Evolutionary conservation across 345 rosid species (phyloP), one percentile per base, ranked within the genome.

Genomic region (Citrus inodora): DNA sequence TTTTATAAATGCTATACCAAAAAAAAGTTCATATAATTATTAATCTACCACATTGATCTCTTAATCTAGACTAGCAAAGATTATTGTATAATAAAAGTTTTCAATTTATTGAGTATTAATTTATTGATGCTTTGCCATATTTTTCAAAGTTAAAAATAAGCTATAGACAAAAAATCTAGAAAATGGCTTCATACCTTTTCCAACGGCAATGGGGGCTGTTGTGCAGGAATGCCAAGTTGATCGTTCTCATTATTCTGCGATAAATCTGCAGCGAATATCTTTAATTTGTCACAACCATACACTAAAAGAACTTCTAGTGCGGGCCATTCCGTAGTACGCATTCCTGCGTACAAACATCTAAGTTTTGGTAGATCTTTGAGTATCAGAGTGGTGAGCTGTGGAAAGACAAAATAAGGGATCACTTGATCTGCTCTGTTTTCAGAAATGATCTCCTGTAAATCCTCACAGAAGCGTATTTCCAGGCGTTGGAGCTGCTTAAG

Each of bases 241-340:
- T 25, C 25, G 0, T 25, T 25, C 25, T 25, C 25, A 25, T 25
- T 25, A 25, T 25, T 25, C 25, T 25, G 25, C 25, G 25, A 25
- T 25, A 25, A 25, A 25, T 25, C 25, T 25, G 25, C 25, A 25
- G 25, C 0, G 25, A 25, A 25, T 25, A 25, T 25, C 25, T 25
- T 28, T 28, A 2, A 28, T 28, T 28, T 28, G 2, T 2, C 30
- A 2, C 2, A 28, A 2, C 2, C 0, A 28, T 28, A 0, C 30
- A 28, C 30, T 28, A 0, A 0, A 28, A 28, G 30, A 2, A 28
- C 2, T 28, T 28, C 38, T 6, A 86, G 62, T 33, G 1, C 22
- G 17, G 83, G 83, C 70, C 80, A 84, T 19, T 80, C 80, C 2
- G 48, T 3, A 21, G 80, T 65, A 46, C 80, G 80, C 17, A 6